Evolutionary conservation across 164 flowering plant species (phyloP), one percentile per base, ranked within the genome.

Genomic region (Dillenia turbinata): DNA sequence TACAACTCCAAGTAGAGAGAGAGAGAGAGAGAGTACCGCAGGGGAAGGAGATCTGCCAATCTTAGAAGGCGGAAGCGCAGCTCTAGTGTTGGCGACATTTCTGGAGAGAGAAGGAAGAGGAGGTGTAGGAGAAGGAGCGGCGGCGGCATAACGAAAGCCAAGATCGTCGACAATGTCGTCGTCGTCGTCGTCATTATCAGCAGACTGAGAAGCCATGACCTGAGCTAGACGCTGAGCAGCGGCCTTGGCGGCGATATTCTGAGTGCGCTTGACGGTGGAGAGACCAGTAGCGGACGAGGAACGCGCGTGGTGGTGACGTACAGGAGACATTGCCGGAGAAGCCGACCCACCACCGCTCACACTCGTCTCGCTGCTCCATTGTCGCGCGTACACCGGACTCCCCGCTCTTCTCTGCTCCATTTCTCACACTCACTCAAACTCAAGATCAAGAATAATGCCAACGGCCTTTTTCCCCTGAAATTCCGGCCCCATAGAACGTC

Each of bases 221-320:
- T 81, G 83, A 65, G 92, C 92, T 11, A 86, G 85, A 10, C 92
- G 84, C 78, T 84, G 89, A 55, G 92, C 92, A 0, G 92, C 92
- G 11, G 92, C 92, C 62, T 78, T 84, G 57, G 92, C 89, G 17
- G 92, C 89, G 17, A 79, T 64, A 73, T 82, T 82, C 77, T 86
- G 85, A 49, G 72, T 81, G 19, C 84, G 72, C 76, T 82, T 84
- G 71, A 86, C 57, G 69, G 49, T 80, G 49, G 91, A 86, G 54
- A 82, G 54, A 19, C 76, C 79, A 67, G 80, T 24, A 57, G 66
- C 67, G 44, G 88, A 78, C 3, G 88, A 56, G 5, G 83, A 77
- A 12, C 83, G 75, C 1, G 66, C 44, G 74, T 76, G 84, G 55
- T 65, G 72, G 52, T 59, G 59, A 44, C 73, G 82, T 24, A 68